Evolutionary conservation across 1,284 basidiomycete genomes (phyloP), one percentile per base, ranked within the genome.

Genomic region (Ceratobasidium sp.): DNA sequence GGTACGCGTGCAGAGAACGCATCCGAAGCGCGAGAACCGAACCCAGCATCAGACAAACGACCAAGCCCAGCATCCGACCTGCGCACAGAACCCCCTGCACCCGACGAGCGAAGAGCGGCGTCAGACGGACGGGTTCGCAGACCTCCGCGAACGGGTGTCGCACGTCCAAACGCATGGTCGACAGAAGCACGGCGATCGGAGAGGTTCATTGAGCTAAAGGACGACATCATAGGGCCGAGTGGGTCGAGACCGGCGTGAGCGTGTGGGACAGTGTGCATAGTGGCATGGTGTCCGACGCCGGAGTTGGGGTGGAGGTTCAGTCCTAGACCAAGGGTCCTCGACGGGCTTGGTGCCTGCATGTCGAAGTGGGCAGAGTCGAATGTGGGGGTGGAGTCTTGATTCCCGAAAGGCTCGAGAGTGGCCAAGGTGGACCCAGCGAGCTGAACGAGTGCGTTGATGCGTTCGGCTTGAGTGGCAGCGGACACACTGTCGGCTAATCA

Each of bases 381-480:
- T 28, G 8, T 38, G 23, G 46, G 14, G 43, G 23, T 23, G 26
- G 41, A 30, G 46, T 46, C 30, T 38, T 67, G 64, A 6, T 59
- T 38, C 30, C 30, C 35, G 32, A 49, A 28, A n/a, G 23, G 63
- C 52, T 54, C 46, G 50, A 55, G 49, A 21, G 35, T 23, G 13
- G 30, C 46, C 21, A 57, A 16, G 13, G 55, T 21, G n/a, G 49
- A 55, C 14, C 32, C 49, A 23, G 49, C 41, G 38, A 69, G 55
- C 13, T 57, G 52, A 4, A 54, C 66, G 41, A 69, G 66, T 2
- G 54, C 38, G 14, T 69, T 69, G 76, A 93, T 91, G 63, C 91
- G 88, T 79, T 93, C 92, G n/a, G 90, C 88, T 79, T 93, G 91
- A 64, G 93, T 91, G 21, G 89, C 88, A 43, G 89, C 86, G 54